Conservation (phyloP, 352 stramenopile genomes). For the Pythium volutum region DNA sequence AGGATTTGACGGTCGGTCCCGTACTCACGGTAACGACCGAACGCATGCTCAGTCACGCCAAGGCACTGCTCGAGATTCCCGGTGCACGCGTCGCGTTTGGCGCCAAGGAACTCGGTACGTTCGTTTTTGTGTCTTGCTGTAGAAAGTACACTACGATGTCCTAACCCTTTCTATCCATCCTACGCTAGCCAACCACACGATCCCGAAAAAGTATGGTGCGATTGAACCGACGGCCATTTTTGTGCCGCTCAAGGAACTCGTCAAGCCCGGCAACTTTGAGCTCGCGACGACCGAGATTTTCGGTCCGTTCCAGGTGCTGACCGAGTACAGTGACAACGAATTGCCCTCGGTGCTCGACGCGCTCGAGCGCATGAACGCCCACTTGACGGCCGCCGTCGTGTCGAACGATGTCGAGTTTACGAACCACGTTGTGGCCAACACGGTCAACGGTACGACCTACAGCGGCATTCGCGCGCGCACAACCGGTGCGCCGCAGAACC, state of each 20-base stretch:
- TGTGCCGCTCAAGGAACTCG: constrained; percentile 94
- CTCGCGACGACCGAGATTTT: constrained; percentile 97
- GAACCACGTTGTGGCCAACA: constrained; percentile 92
- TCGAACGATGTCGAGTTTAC: constrained; percentile 96
- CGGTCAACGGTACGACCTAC: constrained; percentile 99
- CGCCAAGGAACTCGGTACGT: constrained; percentile 85
- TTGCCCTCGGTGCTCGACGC: constrained; percentile 90
- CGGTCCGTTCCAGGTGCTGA: constrained; percentile 98
- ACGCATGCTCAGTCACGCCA: constrained; percentile 92
- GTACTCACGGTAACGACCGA: constrained; percentile 97
- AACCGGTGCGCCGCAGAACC: constrained; percentile 93
- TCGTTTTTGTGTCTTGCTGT: not conserved
- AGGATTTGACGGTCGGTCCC: constrained; percentile 95
- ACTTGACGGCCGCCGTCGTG: constrained; percentile 97
- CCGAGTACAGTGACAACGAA: constrained; percentile 91
- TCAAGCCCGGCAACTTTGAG: constrained; percentile 94
- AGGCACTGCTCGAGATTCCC: constrained; percentile 90
- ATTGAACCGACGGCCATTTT: constrained; percentile 97
- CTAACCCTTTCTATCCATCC: not conserved
- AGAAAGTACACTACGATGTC: not conserved
- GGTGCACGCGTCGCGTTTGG: constrained; percentile 95
- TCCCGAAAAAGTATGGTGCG: constrained; percentile 94
- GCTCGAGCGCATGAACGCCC: constrained; percentile 95
- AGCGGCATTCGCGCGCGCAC: constrained; percentile 94
- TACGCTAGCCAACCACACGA: constrained; percentile 87